Evolutionary conservation across 2,329 filamentous ascomycete species (phyloP).

Genomic region (Ceratocystis cacaofunesta): DNA sequence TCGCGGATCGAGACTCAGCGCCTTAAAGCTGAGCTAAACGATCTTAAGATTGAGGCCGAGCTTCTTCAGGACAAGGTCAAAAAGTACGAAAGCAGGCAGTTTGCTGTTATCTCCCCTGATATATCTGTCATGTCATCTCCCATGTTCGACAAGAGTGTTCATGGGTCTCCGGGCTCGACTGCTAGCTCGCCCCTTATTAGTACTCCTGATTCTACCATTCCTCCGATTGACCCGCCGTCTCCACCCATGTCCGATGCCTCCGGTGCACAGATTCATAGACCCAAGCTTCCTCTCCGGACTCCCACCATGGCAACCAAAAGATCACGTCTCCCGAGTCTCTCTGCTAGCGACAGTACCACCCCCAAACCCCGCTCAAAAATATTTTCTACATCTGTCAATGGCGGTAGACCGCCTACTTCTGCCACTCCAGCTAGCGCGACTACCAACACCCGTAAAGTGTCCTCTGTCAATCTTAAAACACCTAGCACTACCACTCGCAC

Average conservation of each 20-base stretch:
- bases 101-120: conserved; percentile 46
- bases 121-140: conserved; percentile 53
- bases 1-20: conserved; percentile 84
- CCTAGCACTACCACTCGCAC: conserved; percentile 32
- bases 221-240: conserved; percentile 72
- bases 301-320: conserved; percentile 11
- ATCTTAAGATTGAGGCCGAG: conserved; percentile 87
- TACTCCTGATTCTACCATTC: conserved; percentile 54
- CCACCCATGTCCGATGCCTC: conserved; percentile 86
- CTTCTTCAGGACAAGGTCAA: conserved; percentile 89
- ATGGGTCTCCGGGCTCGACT: conserved; percentile 62
- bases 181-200: conserved; percentile 79
- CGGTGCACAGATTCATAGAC: conserved; percentile 32
- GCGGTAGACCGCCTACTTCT: conserved; percentile 19
- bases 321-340: conserved; percentile 34
- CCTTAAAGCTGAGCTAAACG: conserved; percentile 76
- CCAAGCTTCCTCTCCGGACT: conserved; percentile 27
- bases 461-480: conserved; percentile 14
- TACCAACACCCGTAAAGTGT: conserved; percentile 20
- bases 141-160: conserved; percentile 53
- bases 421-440: neutral
- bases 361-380: conserved; percentile 41
- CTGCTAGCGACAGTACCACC: conserved; percentile 38
- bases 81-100: conserved; percentile 45
- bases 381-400: conserved; percentile 25